Percentiles rank a stretch among this genome's conserved stretches.
Evolutionary conservation across 2,329 filamentous ascomycete species (phyloP).

Genomic region (Eutypella sp.): DNA sequence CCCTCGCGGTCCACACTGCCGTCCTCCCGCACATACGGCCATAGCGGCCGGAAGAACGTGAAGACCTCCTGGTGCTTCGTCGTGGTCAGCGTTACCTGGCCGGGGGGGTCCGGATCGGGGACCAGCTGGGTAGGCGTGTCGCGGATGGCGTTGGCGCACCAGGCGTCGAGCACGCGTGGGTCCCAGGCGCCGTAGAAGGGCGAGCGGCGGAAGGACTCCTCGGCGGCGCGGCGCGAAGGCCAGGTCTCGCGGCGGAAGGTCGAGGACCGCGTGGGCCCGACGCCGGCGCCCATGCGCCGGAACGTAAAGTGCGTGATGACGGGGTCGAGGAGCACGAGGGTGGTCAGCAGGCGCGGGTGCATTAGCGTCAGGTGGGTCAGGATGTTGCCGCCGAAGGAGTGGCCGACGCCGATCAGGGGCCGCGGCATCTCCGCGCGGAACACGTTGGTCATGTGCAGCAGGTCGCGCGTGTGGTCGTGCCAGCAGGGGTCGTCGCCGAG

Average conservation of each 20-base stretch:
- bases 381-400: conserved; percentile 80
- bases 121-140: conserved; percentile 60
- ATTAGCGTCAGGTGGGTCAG: conserved; percentile 67
- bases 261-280: conserved; percentile 54
- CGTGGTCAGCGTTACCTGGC: conserved; percentile 67
- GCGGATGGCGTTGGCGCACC: conserved; percentile 71
- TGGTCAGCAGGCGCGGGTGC: conserved; percentile 74
- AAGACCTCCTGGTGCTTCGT: conserved; percentile 86
- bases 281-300: conserved; percentile 29
- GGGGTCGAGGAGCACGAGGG: conserved; percentile 77
- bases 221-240: conserved; percentile 69
- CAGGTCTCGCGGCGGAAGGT: conserved; percentile 72
- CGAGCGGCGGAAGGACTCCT: conserved; percentile 58
- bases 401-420: conserved; percentile 78
- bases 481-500: conserved; percentile 86
- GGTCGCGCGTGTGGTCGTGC: conserved; percentile 80
- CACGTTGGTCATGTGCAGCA: conserved; percentile 78
- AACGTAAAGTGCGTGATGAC: conserved; percentile 57
- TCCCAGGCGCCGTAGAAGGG: conserved; percentile 84
- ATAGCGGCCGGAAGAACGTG: conserved; percentile 64
- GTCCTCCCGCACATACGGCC: conserved; percentile 34
- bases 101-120: conserved; percentile 32
- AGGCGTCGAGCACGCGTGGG: conserved; percentile 67
- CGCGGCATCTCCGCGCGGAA: conserved; percentile 76
- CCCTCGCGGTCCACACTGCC: conserved; percentile 37